These are phyloP conservation scores for Aegle marmelos DNA, from an alignment of 345 rosid species.

Conservation along the genomic window DNA sequence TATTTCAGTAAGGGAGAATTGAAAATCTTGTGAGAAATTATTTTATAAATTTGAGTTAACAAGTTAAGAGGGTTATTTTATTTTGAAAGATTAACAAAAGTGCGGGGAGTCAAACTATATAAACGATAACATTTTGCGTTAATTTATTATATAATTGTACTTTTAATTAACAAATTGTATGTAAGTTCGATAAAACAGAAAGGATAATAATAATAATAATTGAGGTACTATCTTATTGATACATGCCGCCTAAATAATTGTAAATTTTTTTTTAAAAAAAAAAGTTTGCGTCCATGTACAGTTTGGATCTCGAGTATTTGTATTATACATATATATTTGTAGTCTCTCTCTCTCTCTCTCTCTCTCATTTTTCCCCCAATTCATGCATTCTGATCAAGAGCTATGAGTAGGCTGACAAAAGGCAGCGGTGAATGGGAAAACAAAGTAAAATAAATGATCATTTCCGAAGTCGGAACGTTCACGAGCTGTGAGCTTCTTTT, in stretches of 20 bases:
- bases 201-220: neutral
- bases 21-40: too few relatives aligned
- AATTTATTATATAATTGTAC: neutral
- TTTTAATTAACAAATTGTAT: neutral
- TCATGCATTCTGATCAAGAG: neutral
- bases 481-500: neutral
- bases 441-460: neutral
- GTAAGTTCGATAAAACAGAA: neutral
- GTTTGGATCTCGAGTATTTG: conserved; percentile 5
- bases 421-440: neutral
- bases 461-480: neutral
- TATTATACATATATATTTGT: too few relatives aligned
- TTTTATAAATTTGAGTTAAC: too few relatives aligned
- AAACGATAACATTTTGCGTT: too few relatives aligned
- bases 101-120: too few relatives aligned
- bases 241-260: neutral
- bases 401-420: neutral
- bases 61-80: too few relatives aligned
- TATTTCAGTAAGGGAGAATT: too few relatives aligned
- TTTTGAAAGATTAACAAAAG: too few relatives aligned
- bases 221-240: neutral
- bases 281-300: neutral
- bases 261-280: neutral
- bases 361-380: neutral
- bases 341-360: too few relatives aligned